Conservation (phyloP, 108 stramenopile species). For the Discostella pseudostelligera region DNA sequence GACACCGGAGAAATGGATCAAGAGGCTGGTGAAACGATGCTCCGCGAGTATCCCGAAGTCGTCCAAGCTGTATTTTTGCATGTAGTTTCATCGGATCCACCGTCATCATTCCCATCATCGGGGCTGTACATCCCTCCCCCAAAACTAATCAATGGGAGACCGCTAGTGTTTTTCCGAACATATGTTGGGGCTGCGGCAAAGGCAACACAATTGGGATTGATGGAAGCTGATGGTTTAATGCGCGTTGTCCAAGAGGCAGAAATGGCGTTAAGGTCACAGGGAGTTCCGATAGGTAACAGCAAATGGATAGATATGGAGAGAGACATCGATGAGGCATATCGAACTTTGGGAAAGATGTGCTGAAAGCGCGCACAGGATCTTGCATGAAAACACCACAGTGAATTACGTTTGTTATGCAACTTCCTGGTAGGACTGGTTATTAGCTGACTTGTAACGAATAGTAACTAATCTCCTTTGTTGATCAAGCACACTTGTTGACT, state of each 20-base stretch:
- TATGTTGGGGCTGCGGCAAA: constrained; percentile 92
- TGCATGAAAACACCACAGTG: constrained; percentile 9
- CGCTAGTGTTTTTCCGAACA: constrained; percentile 88
- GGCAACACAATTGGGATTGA: constrained; percentile 77
- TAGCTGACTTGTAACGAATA: no score
- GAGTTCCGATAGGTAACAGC: constrained; percentile 55
- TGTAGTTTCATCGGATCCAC: constrained; percentile 61
- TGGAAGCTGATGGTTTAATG: constrained; percentile 73
- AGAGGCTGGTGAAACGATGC: constrained; percentile 91
- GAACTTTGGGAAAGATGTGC: constrained; percentile 33
- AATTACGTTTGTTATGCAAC: no score
- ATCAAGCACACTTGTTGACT: no score
- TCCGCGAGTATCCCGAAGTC: constrained; percentile 85
- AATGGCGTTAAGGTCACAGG: constrained; percentile 32
- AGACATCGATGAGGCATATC: constrained; percentile 52
- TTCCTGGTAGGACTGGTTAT: no score
- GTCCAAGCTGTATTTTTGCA: constrained; percentile 93
- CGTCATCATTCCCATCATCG: constrained; percentile 40
- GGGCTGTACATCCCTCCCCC: constrained; percentile 53
- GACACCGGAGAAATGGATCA: constrained; percentile 94
- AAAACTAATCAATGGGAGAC: constrained; percentile 86
- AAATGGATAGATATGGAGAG: constrained; percentile 74
- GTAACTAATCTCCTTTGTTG: constrained; percentile 19
- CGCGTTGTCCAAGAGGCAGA: constrained; percentile 72
- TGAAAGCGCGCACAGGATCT: constrained; percentile 10